Conservation (phyloP, 1,284 basidiomycete species). For the Anthracocystis setariae region DNA sequence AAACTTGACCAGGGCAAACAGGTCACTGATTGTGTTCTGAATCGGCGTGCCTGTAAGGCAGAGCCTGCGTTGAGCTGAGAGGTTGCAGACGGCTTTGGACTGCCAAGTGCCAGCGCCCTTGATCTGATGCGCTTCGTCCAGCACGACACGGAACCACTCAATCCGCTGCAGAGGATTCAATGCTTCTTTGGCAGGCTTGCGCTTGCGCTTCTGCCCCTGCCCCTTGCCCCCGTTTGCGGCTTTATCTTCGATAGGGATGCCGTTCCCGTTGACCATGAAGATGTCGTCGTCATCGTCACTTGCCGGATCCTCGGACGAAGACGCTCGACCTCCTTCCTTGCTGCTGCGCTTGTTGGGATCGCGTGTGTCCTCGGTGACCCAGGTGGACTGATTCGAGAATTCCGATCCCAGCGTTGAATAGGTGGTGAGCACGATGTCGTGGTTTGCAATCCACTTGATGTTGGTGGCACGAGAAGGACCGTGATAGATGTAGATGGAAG, state of each 20-base stretch:
- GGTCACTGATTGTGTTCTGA: slow-evolving; percentile 97
- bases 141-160: slow-evolving; percentile 95
- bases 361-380: slow-evolving; percentile 43
- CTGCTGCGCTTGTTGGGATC: slow-evolving; percentile 22
- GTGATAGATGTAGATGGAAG: slow-evolving; percentile 90
- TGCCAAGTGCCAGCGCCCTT: slow-evolving; percentile 94
- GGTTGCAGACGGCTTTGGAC: slow-evolving; percentile 91
- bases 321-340: slow-evolving; percentile 13
- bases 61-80: slow-evolving; percentile 89
- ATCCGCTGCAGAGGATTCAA: slow-evolving; percentile 91
- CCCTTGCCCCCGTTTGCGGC: slow-evolving; percentile 60
- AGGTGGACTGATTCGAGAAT: slow-evolving; percentile 81
- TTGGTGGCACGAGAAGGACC: slow-evolving; percentile 88
- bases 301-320: slow-evolving; percentile 13
- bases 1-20: slow-evolving; percentile 96
- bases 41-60: slow-evolving; percentile 97
- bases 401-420: slow-evolving; percentile 95
- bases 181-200: slow-evolving; percentile 72
- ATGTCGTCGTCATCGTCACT: slow-evolving; percentile 72
- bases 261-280: slow-evolving; percentile 77
- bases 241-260: slow-evolving; percentile 61
- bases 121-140: slow-evolving; percentile 94
- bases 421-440: slow-evolving; percentile 97
- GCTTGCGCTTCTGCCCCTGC: slow-evolving; percentile 70
- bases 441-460: slow-evolving; percentile 83